Evolutionary conservation across 805 yeast genomes (phyloP), one percentile per base, ranked within the genome.

Genomic region (Debaryomyces hansenii): DNA sequence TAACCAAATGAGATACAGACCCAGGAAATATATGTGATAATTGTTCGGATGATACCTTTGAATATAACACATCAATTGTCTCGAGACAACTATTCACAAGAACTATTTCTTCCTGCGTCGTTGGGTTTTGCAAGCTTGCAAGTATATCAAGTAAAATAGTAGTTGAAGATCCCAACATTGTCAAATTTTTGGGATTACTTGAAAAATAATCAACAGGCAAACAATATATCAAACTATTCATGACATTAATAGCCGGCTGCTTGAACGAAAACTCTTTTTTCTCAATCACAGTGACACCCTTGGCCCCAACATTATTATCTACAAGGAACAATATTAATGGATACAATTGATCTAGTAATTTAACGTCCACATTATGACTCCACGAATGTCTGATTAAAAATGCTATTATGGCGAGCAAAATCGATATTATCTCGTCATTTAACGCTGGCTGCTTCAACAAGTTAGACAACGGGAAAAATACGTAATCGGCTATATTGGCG

Each of bases 21-120:
- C 78, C 78, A 1, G 78, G 78, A n/a, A 72, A 55, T 2, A 72
- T 69, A 36, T 61, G 61, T 9, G 75, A 59, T 5, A 69, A 41
- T 32, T 66, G 67, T n/a, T 66, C 67, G 4, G 71, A 29, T 5
- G 63, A 38, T 2, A 69, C 58, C 8, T 53, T 42, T n/a, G 34
- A 31, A 11, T 31, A 31, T 14, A 31, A 31, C 35, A 27, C 15
- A 7, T 33, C 37, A 20, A 36, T 37, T 3, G 59, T 42, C 2
- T 50, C 45, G 6, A 65, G 43, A 0, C 49, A 28, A 5, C 36
- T 42, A 6, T 45, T 41, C 1, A 54, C 51, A 24, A 53, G 18
- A 8, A 44, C 49, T 3, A 41, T 46, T 16, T 58, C 59, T 33
- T 61, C 67, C 21, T 47, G 57, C 12, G 54, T 48, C 9, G 40